Conservation (phyloP, 306 rosid genomes). For the Sphenostylis stenocarpa region DNA sequence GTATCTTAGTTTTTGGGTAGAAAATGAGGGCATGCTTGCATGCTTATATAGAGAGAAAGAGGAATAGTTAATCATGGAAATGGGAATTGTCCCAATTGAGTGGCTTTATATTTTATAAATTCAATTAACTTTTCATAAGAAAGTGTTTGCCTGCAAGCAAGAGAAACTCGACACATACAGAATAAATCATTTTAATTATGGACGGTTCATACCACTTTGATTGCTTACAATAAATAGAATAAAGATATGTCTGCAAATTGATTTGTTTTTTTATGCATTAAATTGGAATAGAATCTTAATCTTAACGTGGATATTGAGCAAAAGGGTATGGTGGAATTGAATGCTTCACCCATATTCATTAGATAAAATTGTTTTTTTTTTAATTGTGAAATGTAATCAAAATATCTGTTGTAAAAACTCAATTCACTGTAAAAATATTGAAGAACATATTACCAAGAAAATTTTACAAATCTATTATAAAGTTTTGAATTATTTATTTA, state of each 20-base stretch:
- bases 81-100: not conserved
- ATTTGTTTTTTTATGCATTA: not conserved
- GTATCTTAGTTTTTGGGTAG: not conserved
- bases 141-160: slow-evolving; percentile 4
- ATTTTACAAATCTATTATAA: too few relatives aligned
- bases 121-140: not conserved
- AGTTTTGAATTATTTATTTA: too few relatives aligned
- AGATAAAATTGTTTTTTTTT: not conserved
- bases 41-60: slow-evolving; percentile 37
- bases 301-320: not conserved
- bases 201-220: not conserved
- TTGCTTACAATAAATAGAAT: not conserved
- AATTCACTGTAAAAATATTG: too few relatives aligned
- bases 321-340: slow-evolving; percentile 1
- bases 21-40: not conserved
- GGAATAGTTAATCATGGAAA: not conserved
- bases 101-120: not conserved
- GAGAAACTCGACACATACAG: not conserved
- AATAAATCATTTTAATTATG: not conserved
- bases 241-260: not conserved
- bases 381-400: not conserved
- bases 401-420: too few relatives aligned
- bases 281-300: slow-evolving; percentile 33
- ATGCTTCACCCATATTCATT: not conserved
- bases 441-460: too few relatives aligned